These are phyloP conservation scores for Phyllosticta paracitricarpa DNA, from an alignment of 2,329 filamentous ascomycete species.

Conservation along the genomic window DNA sequence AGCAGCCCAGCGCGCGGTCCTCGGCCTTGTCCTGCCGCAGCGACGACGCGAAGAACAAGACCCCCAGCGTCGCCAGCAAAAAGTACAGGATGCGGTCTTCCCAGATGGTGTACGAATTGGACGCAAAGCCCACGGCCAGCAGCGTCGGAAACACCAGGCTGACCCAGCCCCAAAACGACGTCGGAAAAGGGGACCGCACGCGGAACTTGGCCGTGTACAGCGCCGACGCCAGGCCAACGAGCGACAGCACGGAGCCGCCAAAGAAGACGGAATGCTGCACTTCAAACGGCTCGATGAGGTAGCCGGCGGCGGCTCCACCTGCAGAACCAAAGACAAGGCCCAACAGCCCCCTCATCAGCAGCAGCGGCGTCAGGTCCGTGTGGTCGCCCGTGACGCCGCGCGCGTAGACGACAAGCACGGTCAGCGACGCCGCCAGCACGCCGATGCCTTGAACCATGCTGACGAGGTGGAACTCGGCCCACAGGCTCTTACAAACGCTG, in stretches of 20 bases:
- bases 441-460: slow-evolving; percentile 74
- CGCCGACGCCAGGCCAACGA: slow-evolving; percentile 30
- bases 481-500: slow-evolving; percentile 68
- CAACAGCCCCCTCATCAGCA: slow-evolving; percentile 42
- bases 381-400: slow-evolving; percentile 44
- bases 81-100: slow-evolving; percentile 91
- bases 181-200: slow-evolving; percentile 51
- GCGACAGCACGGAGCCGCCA: slow-evolving; percentile 29
- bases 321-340: slow-evolving; percentile 38
- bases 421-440: slow-evolving; percentile 58
- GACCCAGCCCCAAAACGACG: slow-evolving; percentile 81
- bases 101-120: slow-evolving; percentile 98
- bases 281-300: slow-evolving; percentile 30
- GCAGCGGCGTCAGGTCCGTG: slow-evolving; percentile 41
- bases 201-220: slow-evolving; percentile 32
- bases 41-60: slow-evolving; percentile 63
- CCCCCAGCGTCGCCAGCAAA: slow-evolving; percentile 79
- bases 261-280: slow-evolving; percentile 32
- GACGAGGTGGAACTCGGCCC: slow-evolving; percentile 83
- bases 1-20: slow-evolving; percentile 67
- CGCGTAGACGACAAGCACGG: slow-evolving; percentile 64
- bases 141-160: slow-evolving; percentile 70
- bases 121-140: slow-evolving; percentile 88
- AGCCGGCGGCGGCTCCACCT: slow-evolving; percentile 34
- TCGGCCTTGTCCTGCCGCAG: slow-evolving; percentile 57